Base-by-base conservation (phyloP, 192 early-diverging fungal genomes). In the Entomortierella parvispora region DNA sequence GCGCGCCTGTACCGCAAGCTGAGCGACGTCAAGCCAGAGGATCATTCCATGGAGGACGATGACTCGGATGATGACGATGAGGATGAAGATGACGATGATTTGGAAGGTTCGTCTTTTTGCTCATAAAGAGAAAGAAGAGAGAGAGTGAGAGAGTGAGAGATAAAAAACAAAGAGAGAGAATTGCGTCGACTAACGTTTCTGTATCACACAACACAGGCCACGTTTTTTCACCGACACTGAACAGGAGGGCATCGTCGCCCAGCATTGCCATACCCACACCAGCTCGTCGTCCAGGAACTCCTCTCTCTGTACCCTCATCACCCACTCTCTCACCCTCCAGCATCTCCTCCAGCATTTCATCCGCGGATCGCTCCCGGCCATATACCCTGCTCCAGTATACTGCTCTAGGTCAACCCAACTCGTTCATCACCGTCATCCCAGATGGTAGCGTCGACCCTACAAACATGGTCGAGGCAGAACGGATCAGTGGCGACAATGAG, bases 391-490 rank as follows among this genome's bases (percentile, higher is more conserved):
- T 74, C 23, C 66, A 79, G n/a, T 75, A 82, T 33, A 29, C 70
- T 33, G 62, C 69, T 12, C 64, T 69, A 25, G 72, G 62, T 42
- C 62, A 77, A 46, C 50, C 18, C 46, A 65, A 59, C 42, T 31
- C 56, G 25, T 80, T 70, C 40, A 72, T 48, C 31, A 62, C 69
- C 2, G 72, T 86, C 29, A 76, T 86, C 17, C 81, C 85, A 0
- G 87, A 88, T 37, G 87, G 85, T 10, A 80, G 81, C 14, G 76
- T 88, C 2, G 85, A 89, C 56, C 85, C 87, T 12, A 83, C 79
- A 33, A 81, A 86, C 47, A 55, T 89, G n/a, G 83, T 83, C 3
- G 69, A 84, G 31, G 87, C 87, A 18, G 82, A 83, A 34, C 80
- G 81, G 20, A 83, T 81, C 61, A 84, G 67, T 34, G 84, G 82